A percentile compares a stretch with the other conserved stretches of the same genome.
Evolutionary conservation across 148 eudicot species (phyloP).

Genomic region (Mesembryanthemum crystallinum): DNA sequence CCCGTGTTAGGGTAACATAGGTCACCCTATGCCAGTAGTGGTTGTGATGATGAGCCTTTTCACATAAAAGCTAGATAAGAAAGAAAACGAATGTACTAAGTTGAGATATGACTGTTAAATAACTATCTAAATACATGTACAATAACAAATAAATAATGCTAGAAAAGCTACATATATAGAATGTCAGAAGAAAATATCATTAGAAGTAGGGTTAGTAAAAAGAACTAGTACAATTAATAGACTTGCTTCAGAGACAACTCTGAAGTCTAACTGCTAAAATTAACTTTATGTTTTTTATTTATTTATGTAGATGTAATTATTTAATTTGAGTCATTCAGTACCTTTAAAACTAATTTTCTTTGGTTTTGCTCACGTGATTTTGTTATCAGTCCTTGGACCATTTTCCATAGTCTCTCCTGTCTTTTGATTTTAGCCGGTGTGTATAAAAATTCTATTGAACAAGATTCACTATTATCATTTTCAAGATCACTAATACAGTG

Average conservation of each 20-base stretch:
- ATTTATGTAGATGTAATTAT: neutral
- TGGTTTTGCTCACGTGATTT: neutral
- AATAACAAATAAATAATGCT: neutral
- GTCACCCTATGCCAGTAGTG: neutral
- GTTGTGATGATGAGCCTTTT: neutral
- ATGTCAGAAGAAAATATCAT: neutral
- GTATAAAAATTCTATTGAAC: too few relatives aligned
- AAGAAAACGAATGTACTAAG: neutral
- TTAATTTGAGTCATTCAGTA: neutral
- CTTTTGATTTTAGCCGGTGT: too few relatives aligned
- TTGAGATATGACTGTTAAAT: neutral
- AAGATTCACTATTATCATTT: too few relatives aligned
- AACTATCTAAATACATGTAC: neutral
- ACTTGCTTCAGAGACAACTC: neutral
- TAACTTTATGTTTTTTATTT: neutral
- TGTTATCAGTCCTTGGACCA: too few relatives aligned
- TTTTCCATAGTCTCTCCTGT: neutral
- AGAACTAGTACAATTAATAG: neutral
- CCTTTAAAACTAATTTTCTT: neutral
- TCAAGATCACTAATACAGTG: neutral
- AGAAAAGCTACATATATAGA: too few relatives aligned
- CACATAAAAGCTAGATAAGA: neutral
- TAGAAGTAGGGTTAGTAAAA: too few relatives aligned
- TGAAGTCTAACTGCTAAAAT: neutral
- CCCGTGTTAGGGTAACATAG: too few relatives aligned